phyloP scores from a whole-genome alignment of 352 stramenopile genomes.

The Pythium inflatum region DNA sequence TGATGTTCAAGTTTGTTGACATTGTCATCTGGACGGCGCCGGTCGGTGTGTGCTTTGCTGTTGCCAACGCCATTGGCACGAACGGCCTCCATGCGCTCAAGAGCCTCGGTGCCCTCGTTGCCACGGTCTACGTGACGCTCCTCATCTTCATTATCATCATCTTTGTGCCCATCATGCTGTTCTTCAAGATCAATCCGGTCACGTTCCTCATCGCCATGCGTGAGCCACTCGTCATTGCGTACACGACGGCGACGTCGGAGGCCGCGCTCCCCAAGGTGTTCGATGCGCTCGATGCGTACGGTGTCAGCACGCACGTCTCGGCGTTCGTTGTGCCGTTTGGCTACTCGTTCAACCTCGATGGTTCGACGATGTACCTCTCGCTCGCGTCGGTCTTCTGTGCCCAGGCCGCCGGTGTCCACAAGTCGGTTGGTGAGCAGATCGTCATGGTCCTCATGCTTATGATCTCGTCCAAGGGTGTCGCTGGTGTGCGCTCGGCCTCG shows the following conservation, averaged over 20 bases:
- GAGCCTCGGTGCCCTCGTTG: conserved; percentile 47
- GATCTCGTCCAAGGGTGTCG: conserved; percentile 19
- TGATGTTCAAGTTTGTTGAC: conserved; percentile 79
- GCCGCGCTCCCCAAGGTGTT: conserved; percentile 62
- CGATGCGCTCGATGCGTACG: conserved; percentile 52
- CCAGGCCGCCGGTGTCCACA: conserved; percentile 45
- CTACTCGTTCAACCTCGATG: conserved; percentile 74
- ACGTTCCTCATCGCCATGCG: conserved; percentile 53
- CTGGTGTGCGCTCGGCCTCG: conserved; percentile 12
- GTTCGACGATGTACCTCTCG: conserved; percentile 54
- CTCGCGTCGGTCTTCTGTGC: conserved; percentile 56
- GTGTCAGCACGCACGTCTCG: conserved; percentile 53
- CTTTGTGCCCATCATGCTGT: conserved; percentile 43
- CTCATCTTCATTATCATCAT: conserved; percentile 54
- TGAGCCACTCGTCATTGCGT: conserved; percentile 59
- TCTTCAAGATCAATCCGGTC: conserved; percentile 54
- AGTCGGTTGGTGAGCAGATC: conserved; percentile 19
- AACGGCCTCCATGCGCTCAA: conserved; percentile 50
- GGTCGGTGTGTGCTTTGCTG: conserved; percentile 60
- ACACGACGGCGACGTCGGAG: conserved; percentile 31
- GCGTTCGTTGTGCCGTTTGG: conserved; percentile 64
- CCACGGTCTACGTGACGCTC: conserved; percentile 52
- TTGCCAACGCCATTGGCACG: conserved; percentile 52
- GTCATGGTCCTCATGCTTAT: conserved; percentile 19
- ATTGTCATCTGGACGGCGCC: conserved; percentile 70